Base-by-base conservation (phyloP, 352 stramenopile species). In the Detonula confervacea region DNA sequence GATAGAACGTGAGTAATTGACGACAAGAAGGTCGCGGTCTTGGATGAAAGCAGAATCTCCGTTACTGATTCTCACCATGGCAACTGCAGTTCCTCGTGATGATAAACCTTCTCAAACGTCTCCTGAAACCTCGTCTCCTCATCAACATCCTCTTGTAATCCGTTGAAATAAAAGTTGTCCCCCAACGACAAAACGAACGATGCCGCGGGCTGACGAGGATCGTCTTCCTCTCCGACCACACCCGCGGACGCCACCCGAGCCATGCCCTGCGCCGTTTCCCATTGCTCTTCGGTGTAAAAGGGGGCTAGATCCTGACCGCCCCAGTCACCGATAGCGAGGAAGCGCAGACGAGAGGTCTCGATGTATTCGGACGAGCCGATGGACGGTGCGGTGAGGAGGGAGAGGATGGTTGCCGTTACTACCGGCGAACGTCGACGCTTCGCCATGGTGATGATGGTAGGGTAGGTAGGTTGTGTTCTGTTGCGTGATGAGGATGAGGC, bases 291-390 rank as follows among this genome's bases (percentile, higher is more conserved):
- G 18, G 73, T 80, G 25, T 66, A 73, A 67, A 77, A 83, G 6
- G 78, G 78, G 11, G 44, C 68, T 2, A 18, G 25, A 44, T 69
- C 65, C 51, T 68, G 24, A 1, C 79, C 79, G 20, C 79, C 78
- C 79, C 79, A 86, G 56, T 86, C 79, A 20, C 79, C 79, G 30
- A 86, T 55, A 12, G 73, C 73, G n/a, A 82, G 54, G 49, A 86
- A 86, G 47, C 54, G 75, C 1, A 77, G 44, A 2, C 60, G 37
- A 42, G 27, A 20, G 11, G 30, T 2, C 7, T 61, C 1, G 5
- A 25, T n/a, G 24, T 44, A 39, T 42, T 54, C 37, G n/a, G 3
- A 33, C 14, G 39, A 39, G 16, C 8, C 56, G 8, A 30, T 1
- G 3, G 37, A 9, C 16, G 11, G 49, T 24, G 27, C 12, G 44